phyloP scores from a whole-genome alignment of 306 rosid genomes.

The Calophaca sinica region DNA sequence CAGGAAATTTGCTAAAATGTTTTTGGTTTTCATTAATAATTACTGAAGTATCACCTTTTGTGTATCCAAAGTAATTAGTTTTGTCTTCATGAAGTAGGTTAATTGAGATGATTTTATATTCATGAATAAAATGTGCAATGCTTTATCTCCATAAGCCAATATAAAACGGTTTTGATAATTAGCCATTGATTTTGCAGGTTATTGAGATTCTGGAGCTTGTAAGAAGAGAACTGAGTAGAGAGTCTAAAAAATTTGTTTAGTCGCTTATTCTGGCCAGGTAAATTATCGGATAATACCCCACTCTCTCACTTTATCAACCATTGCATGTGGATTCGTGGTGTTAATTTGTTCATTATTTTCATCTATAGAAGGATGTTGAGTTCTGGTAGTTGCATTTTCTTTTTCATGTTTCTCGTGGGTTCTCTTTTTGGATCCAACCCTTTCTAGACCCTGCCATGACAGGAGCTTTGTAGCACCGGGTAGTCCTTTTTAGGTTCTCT shows the following conservation, averaged over 20 bases:
- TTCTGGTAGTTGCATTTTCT: too few species aligned
- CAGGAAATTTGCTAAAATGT: not conserved
- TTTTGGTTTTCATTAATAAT: too few species aligned
- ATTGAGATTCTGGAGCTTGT: slow-evolving; percentile 79
- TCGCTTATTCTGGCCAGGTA: slow-evolving; percentile 53
- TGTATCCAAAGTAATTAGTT: slow-evolving; percentile 7
- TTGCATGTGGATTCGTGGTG: too few species aligned
- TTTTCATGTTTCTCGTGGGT: too few species aligned
- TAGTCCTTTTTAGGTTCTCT: not conserved
- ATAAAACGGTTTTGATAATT: slow-evolving; percentile 24
- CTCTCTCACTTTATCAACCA: too few species aligned
- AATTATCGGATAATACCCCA: too few species aligned
- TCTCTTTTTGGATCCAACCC: too few species aligned
- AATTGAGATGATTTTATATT: slow-evolving; percentile 36
- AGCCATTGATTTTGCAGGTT: slow-evolving; percentile 59
- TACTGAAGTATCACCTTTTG: not conserved
- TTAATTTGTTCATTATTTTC: too few species aligned
- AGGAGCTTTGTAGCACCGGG: too few species aligned
- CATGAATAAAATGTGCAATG: slow-evolving; percentile 16
- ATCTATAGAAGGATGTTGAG: too few species aligned
- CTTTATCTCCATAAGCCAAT: not conserved
- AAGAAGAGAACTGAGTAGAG: slow-evolving; percentile 71
- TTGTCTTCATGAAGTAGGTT: not conserved
- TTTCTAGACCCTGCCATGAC: too few species aligned
- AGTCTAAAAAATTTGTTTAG: slow-evolving; percentile 53